Evolutionary conservation across 208 protist genomes (phyloP).

Genomic region (Crithidia brevicula): DNA sequence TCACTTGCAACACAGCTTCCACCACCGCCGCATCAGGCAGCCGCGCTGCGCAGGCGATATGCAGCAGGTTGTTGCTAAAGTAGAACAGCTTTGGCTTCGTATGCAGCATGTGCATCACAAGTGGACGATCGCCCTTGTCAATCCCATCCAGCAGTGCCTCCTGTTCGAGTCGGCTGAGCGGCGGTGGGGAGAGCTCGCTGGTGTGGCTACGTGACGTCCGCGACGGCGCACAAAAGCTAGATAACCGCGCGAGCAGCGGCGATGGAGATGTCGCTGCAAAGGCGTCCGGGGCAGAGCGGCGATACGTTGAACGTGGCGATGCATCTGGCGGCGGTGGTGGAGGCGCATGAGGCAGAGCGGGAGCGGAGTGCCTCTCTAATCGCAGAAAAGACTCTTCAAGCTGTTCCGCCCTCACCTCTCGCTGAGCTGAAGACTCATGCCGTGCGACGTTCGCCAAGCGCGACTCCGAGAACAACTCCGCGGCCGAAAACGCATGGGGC

Average conservation of each 20-base stretch:
- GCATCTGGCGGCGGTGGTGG: no score
- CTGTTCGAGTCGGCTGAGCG: slow-evolving; percentile 20
- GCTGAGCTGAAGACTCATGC: no score
- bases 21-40: slow-evolving; percentile 24
- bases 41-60: slow-evolving; percentile 34
- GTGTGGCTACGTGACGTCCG: not conserved
- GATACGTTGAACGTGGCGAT: not conserved
- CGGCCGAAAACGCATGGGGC: no score
- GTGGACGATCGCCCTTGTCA: slow-evolving; percentile 28
- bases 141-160: slow-evolving; percentile 35
- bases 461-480: no score
- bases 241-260: not conserved
- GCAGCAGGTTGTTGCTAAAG: slow-evolving; percentile 42
- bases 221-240: not conserved
- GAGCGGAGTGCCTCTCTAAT: no score
- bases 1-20: slow-evolving; percentile 29
- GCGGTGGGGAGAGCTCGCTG: not conserved
- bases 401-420: no score
- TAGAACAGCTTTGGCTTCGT: slow-evolving; percentile 29
- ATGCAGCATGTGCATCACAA: slow-evolving; percentile 37
- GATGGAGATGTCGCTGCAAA: not conserved
- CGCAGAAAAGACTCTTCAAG: no score
- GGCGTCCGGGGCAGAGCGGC: not conserved
- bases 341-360: no score
- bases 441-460: no score